Conservation (phyloP, 2,329 filamentous ascomycete genomes). For the Fusarium oxysporum region DNA sequence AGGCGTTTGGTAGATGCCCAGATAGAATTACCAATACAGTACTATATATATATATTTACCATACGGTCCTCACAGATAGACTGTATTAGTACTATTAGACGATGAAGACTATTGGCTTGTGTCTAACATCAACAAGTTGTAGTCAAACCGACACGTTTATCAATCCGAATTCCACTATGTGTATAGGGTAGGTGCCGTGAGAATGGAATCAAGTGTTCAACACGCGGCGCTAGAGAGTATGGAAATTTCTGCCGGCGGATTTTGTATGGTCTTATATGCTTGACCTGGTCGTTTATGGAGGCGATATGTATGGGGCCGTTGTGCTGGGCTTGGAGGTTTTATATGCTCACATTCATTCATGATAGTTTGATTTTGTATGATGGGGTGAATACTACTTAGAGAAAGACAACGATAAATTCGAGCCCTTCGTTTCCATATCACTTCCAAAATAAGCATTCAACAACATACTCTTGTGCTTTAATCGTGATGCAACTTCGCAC, state of each 20-base stretch:
- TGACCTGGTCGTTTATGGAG: not conserved
- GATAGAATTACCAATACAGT: not conserved
- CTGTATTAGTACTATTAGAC: not conserved
- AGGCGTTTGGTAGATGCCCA: too few relatives aligned
- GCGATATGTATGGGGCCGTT: not conserved
- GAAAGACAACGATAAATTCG: not conserved
- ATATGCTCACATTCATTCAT: not conserved
- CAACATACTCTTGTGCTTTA: not conserved
- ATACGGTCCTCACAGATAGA: not conserved
- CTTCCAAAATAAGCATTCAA: not conserved
- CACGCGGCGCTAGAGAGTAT: not conserved
- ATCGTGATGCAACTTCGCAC: not conserved
- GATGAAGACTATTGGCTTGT: not conserved
- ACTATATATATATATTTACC: too few relatives aligned
- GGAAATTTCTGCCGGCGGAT: not conserved
- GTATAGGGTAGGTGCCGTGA: not conserved
- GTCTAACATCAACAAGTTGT: not conserved
- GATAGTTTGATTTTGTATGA: not conserved
- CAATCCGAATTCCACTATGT: not conserved
- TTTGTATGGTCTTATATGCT: not conserved
- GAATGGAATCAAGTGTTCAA: not conserved
- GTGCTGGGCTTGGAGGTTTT: not conserved
- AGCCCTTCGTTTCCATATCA: not conserved
- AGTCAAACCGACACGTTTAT: not conserved
- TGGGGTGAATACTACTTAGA: rapidly evolving